Evolutionary conservation across 2,329 filamentous ascomycete genomes (phyloP).

Genomic region (Xylariaceae sp.): DNA sequence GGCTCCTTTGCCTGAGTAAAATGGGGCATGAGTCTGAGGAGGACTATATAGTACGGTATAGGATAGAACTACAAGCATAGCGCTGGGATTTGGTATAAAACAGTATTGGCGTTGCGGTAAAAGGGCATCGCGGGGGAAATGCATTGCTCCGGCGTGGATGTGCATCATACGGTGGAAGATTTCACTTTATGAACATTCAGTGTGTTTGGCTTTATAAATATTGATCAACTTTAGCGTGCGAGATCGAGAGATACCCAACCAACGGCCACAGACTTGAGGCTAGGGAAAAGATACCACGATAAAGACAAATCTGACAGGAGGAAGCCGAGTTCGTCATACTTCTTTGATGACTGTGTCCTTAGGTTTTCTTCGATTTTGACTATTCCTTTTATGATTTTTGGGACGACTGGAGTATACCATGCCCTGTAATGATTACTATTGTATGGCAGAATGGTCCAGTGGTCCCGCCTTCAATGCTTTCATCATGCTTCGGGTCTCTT

Average conservation of each 20-base stretch:
- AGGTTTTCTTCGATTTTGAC: too few relatives aligned
- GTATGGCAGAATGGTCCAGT: too few relatives aligned
- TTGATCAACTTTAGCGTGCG: slow-evolving; percentile 2
- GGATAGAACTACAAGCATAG: slow-evolving; percentile 3
- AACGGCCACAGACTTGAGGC: too few relatives aligned
- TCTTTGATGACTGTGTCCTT: too few relatives aligned
- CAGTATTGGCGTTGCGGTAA: slow-evolving; percentile 13
- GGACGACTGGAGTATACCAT: too few relatives aligned
- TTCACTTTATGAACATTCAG: neutral
- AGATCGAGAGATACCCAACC: neutral
- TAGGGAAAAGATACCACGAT: neutral
- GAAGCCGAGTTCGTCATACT: neutral
- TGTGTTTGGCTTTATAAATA: slow-evolving; percentile 6
- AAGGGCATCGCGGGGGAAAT: slow-evolving; percentile 6
- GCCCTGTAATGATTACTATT: too few relatives aligned
- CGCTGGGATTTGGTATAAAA: slow-evolving; percentile 4
- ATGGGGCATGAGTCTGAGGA: too few relatives aligned
- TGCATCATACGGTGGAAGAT: neutral
- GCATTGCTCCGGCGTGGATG: neutral
- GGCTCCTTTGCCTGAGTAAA: neutral
- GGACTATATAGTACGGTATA: neutral
- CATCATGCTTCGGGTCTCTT: too few relatives aligned
- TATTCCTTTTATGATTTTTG: too few relatives aligned
- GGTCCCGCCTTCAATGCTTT: too few relatives aligned
- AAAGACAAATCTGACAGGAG: slow-evolving; percentile 3